Evolutionary conservation across 768 basidiomycete species (phyloP).

Genomic region (Leccinum incarnatum): DNA sequence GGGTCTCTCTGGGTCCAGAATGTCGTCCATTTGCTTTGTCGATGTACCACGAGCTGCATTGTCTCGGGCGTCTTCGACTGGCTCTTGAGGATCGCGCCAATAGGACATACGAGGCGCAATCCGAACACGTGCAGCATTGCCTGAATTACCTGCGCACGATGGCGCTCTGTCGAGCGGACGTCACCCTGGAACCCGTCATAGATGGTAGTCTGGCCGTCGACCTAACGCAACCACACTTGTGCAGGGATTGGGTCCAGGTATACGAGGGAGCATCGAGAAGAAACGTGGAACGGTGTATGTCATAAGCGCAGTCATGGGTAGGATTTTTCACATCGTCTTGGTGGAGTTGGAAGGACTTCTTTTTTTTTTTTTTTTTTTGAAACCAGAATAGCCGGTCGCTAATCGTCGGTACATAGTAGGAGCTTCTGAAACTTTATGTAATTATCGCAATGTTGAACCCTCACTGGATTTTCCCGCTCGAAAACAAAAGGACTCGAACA

Average conservation of each 20-base stretch:
- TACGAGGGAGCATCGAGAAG: slow-evolving; percentile 21
- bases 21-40: slow-evolving; percentile 33
- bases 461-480: too few relatives aligned
- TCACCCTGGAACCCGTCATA: slow-evolving; percentile 45
- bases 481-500: too few relatives aligned
- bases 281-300: slow-evolving; percentile 10
- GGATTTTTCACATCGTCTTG: neutral
- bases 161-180: slow-evolving; percentile 45
- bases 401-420: too few relatives aligned
- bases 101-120: slow-evolving; percentile 15
- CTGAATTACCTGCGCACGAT: slow-evolving; percentile 47
- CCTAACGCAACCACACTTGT: slow-evolving; percentile 23
- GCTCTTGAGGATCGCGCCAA: slow-evolving; percentile 20
- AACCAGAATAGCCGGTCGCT: neutral
- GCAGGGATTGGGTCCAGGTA: slow-evolving; percentile 27
- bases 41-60: slow-evolving; percentile 40
- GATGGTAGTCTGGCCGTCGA: slow-evolving; percentile 17
- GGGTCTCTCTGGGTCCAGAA: slow-evolving; percentile 28
- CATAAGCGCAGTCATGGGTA: slow-evolving; percentile 1
- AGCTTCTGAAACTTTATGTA: neutral
- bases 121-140: slow-evolving; percentile 40
- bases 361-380: neutral
- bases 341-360: neutral
- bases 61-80: slow-evolving; percentile 30
- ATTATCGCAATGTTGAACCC: too few relatives aligned